These are phyloP conservation scores for Suhomyces kilbournensis DNA, from an alignment of 805 yeast genomes.

Conservation along the genomic window DNA sequence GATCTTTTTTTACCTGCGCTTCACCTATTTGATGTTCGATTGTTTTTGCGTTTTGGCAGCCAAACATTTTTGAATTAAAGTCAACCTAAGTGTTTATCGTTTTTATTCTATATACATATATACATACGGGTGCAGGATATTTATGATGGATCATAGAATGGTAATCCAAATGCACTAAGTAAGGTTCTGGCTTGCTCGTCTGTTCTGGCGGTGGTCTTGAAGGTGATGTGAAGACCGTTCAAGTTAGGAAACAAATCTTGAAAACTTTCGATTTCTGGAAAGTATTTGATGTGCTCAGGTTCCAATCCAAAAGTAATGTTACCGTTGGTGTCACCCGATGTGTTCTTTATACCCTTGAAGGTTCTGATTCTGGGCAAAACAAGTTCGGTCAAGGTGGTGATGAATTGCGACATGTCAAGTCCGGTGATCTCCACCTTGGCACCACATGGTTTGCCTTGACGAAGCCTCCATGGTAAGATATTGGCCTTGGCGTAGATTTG, in stretches of 20 bases:
- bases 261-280: constrained; percentile 92
- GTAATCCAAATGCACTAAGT: constrained; percentile 77
- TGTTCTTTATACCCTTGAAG: constrained; percentile 71
- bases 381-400: constrained; percentile 82
- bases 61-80: not conserved
- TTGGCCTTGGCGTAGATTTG: constrained; percentile 72
- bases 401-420: constrained; percentile 78
- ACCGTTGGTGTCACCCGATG: constrained; percentile 82
- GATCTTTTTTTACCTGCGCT: not conserved
- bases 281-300: constrained; percentile 70
- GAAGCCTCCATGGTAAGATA: constrained; percentile 80
- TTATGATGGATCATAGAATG: constrained; percentile 47
- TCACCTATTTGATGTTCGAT: not conserved
- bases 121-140: too few species aligned
- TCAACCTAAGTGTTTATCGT: not conserved
- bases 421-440: constrained; percentile 79
- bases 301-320: constrained; percentile 81
- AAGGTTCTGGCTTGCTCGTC: constrained; percentile 87
- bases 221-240: constrained; percentile 79
- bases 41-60: not conserved
- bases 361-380: constrained; percentile 92
- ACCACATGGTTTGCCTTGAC: constrained; percentile 89
- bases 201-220: constrained; percentile 85
- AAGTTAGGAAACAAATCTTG: constrained; percentile 86
- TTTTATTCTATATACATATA: not conserved